A percentile compares a stretch with the other conserved stretches of the same genome.
Conservation (phyloP, 2,329 filamentous ascomycete genomes). For the Didymella keratinophila region DNA sequence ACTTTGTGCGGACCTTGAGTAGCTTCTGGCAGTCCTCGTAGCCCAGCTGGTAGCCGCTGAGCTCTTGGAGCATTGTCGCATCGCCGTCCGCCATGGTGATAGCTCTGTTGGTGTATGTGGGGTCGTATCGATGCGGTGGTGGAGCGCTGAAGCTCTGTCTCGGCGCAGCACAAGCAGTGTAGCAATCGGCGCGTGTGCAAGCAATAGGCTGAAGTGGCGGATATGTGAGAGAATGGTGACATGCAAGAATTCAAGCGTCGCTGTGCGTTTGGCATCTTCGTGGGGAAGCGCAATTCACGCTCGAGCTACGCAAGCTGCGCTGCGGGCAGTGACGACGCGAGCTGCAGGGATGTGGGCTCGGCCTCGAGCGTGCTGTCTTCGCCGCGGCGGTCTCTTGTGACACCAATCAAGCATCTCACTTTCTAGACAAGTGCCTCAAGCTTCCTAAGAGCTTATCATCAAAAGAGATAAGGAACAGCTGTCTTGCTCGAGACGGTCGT, state of each 20-base stretch:
- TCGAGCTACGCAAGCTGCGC: constrained; percentile 27
- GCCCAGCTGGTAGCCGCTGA: constrained; percentile 12
- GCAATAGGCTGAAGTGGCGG: neutral
- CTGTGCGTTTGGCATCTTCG: constrained; percentile 17
- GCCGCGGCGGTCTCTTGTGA: constrained; percentile 13
- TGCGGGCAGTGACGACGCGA: constrained; percentile 19
- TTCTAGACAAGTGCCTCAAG: neutral
- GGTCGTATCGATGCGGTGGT: constrained; percentile 1
- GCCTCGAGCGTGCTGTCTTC: neutral
- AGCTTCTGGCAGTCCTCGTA: constrained; percentile 16
- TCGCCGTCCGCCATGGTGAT: constrained; percentile 9
- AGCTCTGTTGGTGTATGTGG: constrained; percentile 4
- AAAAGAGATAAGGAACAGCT: neutral
- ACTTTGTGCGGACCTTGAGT: constrained; percentile 16
- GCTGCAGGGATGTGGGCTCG: constrained; percentile 5
- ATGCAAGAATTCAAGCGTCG: constrained; percentile 1
- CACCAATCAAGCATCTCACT: neutral
- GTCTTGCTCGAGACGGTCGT: too few relatives aligned
- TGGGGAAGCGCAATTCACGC: constrained; percentile 24
- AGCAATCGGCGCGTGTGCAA: constrained; percentile 10
- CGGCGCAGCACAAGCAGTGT: constrained; percentile 5
- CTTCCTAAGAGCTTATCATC: neutral
- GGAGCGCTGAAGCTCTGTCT: constrained; percentile 1
- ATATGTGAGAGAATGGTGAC: neutral
- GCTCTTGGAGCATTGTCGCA: constrained; percentile 15